Evolutionary conservation across 345 rosid species (phyloP).

Genomic region (Eucalyptus microcorys): DNA sequence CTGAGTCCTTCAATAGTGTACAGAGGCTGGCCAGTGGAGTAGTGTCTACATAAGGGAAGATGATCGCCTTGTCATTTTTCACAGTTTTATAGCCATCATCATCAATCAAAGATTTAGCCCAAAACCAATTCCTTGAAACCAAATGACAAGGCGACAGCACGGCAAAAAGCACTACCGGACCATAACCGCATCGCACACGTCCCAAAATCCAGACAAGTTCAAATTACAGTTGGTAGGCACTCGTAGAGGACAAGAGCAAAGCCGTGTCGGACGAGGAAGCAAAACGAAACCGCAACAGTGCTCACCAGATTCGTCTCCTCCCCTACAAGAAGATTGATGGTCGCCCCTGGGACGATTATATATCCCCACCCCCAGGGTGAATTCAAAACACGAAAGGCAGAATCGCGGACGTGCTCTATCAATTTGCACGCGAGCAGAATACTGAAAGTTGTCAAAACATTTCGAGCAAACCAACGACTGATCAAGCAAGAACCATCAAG

Average conservation of each 20-base stretch:
- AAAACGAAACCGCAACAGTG: background rate
- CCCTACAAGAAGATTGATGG: background rate
- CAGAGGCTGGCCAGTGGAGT: background rate
- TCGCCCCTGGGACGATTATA: background rate
- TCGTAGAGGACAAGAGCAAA: background rate
- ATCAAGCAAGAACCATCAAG: background rate
- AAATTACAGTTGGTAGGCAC: background rate
- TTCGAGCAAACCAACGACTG: background rate
- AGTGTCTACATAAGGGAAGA: background rate
- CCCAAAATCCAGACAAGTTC: background rate
- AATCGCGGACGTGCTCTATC: background rate
- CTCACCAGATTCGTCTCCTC: background rate
- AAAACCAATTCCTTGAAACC: background rate
- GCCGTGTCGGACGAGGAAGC: background rate
- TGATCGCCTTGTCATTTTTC: background rate
- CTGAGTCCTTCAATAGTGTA: background rate
- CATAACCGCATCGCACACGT: background rate
- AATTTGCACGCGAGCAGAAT: background rate
- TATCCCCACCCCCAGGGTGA: background rate
- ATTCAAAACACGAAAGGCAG: background rate
- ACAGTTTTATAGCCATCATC: background rate
- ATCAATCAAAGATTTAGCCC: background rate
- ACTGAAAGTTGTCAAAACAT: background rate
- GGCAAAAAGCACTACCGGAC: background rate
- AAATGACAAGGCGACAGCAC: background rate